Base-by-base conservation (phyloP, 495 filamentous ascomycete genomes). In the Lasiosphaeria miniovina region DNA sequence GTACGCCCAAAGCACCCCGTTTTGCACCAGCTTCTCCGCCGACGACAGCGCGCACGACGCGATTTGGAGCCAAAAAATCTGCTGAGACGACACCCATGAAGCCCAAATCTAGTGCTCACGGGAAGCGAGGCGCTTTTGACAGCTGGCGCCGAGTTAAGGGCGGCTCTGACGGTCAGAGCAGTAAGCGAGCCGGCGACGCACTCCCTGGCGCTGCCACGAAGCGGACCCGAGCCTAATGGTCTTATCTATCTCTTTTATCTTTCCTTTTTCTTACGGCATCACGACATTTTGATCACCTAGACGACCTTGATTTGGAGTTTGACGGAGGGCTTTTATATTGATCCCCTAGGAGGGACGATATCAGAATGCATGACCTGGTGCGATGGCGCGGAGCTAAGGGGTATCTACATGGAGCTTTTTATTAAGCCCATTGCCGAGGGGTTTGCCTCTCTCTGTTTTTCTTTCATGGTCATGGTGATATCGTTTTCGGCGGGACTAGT, bases 111-210 rank as follows among this genome's bases (percentile, higher is more conserved):
- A 49, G 59, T 15, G 11, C 24, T 5, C 40, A 57, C 36, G 65
- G 66, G 49, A 84, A 81, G 61, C 71, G 72, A 48, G 89, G 86
- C 64, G 85, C 87, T 0, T 91, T 90, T 62, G 82, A 84, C 61
- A 73, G 74, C 52, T 90, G 87, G 86, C 75, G 76, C 43, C 81
- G 86, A 17, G 82, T 79, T 60, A 90, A 90, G 77, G 69, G 67
- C 66, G 54, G 64, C 31, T 36, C 61, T 17, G 53, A 63, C 9
- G 61, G 55, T 54, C 57, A 61, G 31, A 63, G 71, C 32, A 74
- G 73, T 57, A 84, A 84, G 74, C 77, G 81, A 61, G 63, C 69
- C 32, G 79, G 72, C 4, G 78, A 80, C 6, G 57, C 65, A 1
- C 57, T 81, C 31, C 59, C 68, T 24, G 60, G 60, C n/a, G 66